These are phyloP conservation scores for Trichoderma polysporum DNA, from an alignment of 2,329 filamentous ascomycete species.

Conservation along the genomic window DNA sequence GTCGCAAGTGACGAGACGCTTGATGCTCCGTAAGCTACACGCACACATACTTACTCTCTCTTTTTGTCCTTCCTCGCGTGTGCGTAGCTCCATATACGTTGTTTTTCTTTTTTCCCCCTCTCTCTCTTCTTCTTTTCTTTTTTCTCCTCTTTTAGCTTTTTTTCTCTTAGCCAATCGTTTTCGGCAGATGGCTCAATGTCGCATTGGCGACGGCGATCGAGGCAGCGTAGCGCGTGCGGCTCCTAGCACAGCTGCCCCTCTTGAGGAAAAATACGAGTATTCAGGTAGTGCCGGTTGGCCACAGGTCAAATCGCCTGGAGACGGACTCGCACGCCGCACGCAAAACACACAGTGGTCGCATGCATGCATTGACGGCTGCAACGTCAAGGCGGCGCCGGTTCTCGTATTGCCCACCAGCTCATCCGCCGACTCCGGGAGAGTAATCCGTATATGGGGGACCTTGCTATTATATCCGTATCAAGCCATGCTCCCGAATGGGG, in stretches of 20 bases:
- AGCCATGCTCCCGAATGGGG: neutral
- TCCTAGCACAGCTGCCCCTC: constrained; percentile 13
- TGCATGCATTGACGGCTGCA: neutral
- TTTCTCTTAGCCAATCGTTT: neutral
- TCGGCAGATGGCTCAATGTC: neutral
- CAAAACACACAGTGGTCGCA: neutral
- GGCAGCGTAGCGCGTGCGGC: neutral
- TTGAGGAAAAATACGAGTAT: constrained; percentile 11
- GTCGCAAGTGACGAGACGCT: neutral
- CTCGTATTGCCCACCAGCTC: constrained; percentile 8
- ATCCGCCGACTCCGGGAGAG: constrained; percentile 2
- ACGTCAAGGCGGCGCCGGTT: constrained; percentile 7
- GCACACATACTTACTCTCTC: too few species aligned
- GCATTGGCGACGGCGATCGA: neutral
- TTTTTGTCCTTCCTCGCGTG: neutral
- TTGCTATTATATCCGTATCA: neutral
- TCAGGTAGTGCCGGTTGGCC: constrained; percentile 7
- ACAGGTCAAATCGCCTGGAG: neutral
- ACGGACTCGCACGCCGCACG: neutral
- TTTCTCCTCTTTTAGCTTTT: neutral
- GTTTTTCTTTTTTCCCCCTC: neutral
- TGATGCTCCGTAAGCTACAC: too few species aligned
- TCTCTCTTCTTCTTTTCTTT: neutral
- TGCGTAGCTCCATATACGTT: neutral
- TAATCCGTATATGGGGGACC: neutral